A percentile compares a stretch with the other conserved stretches of the same genome.
Conservation (phyloP, 2,329 filamentous ascomycete genomes). For the Metarhizium rileyi region DNA sequence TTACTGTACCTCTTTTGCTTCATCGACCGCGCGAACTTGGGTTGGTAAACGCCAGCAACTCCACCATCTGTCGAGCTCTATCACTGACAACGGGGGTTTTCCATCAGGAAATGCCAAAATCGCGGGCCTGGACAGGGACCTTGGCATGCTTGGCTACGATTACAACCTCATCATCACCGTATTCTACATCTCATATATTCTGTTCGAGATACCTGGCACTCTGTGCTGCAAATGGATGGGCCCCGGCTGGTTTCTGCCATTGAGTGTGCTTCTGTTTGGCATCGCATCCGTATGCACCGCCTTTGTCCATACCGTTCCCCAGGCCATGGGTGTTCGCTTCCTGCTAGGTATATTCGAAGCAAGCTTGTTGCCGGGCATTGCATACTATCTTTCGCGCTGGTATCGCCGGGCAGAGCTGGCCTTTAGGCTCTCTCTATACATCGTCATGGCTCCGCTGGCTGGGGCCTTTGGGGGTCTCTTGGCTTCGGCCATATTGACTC, state of each 20-base stretch:
- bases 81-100: no score
- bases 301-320: constrained; percentile 46
- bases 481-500: constrained; percentile 51
- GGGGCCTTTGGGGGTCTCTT: constrained; percentile 63
- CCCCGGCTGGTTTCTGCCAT: constrained; percentile 61
- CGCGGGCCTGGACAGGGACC: constrained; percentile 53
- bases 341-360: constrained; percentile 61
- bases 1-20: constrained; percentile 64
- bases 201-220: constrained; percentile 62
- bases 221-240: constrained; percentile 62
- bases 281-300: constrained; percentile 54
- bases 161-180: constrained; percentile 59
- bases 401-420: constrained; percentile 60
- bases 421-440: constrained; percentile 58
- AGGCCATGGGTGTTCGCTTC: constrained; percentile 53
- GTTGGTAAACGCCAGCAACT: constrained; percentile 26
- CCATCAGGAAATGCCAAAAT: constrained; percentile 59
- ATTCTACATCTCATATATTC: constrained; percentile 65
- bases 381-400: constrained; percentile 67
- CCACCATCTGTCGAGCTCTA: no score
- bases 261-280: constrained; percentile 52
- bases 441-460: constrained; percentile 60
- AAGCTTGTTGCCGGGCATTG: constrained; percentile 58
- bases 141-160: constrained; percentile 50
- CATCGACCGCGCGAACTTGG: constrained; percentile 64